A percentile compares a stretch with the other conserved stretches of the same genome.
phyloP scores from a whole-genome alignment of 1,139 yeast species.

The Hyphopichia buzzinii region DNA sequence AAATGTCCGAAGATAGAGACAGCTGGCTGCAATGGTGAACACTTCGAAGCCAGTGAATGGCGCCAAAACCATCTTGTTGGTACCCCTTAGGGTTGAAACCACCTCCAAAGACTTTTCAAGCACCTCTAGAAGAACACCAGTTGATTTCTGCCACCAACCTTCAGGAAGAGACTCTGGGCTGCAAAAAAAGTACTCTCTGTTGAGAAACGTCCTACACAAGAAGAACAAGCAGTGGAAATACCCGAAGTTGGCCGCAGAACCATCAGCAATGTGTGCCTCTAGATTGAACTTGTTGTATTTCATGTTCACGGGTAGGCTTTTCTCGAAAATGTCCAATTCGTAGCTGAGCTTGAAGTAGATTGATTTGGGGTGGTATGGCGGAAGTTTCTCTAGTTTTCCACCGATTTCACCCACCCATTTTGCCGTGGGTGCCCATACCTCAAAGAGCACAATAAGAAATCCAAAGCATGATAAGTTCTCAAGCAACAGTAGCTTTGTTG shows the following conservation, averaged over 20 bases:
- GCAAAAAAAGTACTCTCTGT: slow-evolving; percentile 34
- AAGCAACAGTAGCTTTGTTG: slow-evolving; percentile 5
- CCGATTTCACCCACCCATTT: slow-evolving; percentile 35
- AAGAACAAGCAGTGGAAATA: slow-evolving; percentile 35
- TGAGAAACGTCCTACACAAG: slow-evolving; percentile 30
- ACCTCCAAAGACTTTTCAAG: slow-evolving; percentile 24
- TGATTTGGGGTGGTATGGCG: slow-evolving; percentile 27
- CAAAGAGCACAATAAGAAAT: slow-evolving; percentile 27
- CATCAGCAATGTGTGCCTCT: slow-evolving; percentile 29
- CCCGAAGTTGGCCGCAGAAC: slow-evolving; percentile 34
- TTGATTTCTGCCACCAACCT: slow-evolving; percentile 30
- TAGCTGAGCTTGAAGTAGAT: slow-evolving; percentile 20
- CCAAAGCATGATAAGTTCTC: slow-evolving; percentile 19
- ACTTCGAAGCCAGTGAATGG: slow-evolving; percentile 40
- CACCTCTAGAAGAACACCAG: slow-evolving; percentile 18
- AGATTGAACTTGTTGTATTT: slow-evolving; percentile 24
- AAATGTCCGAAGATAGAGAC: slow-evolving; percentile 29
- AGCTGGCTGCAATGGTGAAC: slow-evolving; percentile 32
- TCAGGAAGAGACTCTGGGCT: slow-evolving; percentile 26
- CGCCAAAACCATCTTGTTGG: slow-evolving; percentile 33
- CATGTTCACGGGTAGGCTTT: slow-evolving; percentile 21
- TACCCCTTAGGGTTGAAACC: slow-evolving; percentile 20
- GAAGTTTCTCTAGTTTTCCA: slow-evolving; percentile 23
- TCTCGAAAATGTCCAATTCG: slow-evolving; percentile 19
- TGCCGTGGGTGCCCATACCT: slow-evolving; percentile 31